Percentiles rank a stretch among this genome's conserved stretches.
phyloP scores from a whole-genome alignment of 225 moss, liverwort and hornwort species.

The Polytrichum commune region DNA sequence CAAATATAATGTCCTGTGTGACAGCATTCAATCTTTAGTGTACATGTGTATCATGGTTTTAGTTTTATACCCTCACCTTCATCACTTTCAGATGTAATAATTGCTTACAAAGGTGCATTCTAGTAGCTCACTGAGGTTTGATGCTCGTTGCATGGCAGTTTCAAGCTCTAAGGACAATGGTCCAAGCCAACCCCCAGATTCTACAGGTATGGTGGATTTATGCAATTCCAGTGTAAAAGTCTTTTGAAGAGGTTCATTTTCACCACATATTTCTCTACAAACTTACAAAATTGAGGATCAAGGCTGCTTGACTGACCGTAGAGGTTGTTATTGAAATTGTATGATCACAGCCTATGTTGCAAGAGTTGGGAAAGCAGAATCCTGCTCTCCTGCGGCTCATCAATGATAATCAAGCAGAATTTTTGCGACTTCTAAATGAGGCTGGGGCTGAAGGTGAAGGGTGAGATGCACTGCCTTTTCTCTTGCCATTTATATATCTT shows the following conservation, averaged over 20 bases:
- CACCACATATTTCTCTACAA: too few relatives aligned
- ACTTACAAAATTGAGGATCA: too few relatives aligned
- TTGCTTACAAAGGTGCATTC: neutral
- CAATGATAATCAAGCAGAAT: conserved; percentile 69
- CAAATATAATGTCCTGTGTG: neutral
- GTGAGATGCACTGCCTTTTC: conserved; percentile 21
- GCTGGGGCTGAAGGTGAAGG: conserved; percentile 68
- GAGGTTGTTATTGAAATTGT: neutral
- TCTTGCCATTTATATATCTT: neutral
- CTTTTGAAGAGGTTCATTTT: too few relatives aligned
- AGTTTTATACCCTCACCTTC: neutral
- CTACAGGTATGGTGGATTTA: conserved; percentile 44
- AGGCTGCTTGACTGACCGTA: neutral
- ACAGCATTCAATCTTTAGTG: neutral
- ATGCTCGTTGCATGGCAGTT: conserved; percentile 34
- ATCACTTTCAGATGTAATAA: neutral
- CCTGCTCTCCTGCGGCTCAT: conserved; percentile 61
- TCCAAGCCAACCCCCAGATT: conserved; percentile 85
- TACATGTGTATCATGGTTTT: neutral
- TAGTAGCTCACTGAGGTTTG: neutral
- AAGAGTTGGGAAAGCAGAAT: conserved; percentile 73
- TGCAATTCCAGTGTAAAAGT: too few relatives aligned
- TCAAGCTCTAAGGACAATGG: conserved; percentile 82
- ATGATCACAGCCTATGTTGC: conserved; percentile 55
- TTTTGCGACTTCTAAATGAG: conserved; percentile 64